phyloP scores from a whole-genome alignment of 2,329 filamentous ascomycete species.

The Gyromitra esculenta region DNA sequence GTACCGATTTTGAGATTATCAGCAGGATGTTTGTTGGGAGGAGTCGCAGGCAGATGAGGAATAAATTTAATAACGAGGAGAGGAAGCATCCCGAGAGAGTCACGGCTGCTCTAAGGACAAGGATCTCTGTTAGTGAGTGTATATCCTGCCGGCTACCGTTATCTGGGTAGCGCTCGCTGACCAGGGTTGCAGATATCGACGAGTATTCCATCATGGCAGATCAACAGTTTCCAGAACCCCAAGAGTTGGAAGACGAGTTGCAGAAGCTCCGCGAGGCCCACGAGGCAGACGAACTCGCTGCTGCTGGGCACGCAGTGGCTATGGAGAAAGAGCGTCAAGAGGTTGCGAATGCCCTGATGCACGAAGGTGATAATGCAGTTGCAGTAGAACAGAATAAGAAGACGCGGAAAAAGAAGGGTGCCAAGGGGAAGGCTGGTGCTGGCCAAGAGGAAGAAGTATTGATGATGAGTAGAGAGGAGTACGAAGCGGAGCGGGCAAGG shows the following conservation, averaged over 20 bases:
- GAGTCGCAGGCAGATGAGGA: conserved; percentile 77
- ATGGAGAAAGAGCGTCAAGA: conserved; percentile 58
- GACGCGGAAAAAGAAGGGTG: conserved; percentile 58
- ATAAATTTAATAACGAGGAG: conserved; percentile 85
- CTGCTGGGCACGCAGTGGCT: conserved; percentile 57
- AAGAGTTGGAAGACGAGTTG: conserved; percentile 59
- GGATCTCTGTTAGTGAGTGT: conserved; percentile 60
- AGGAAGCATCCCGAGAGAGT: conserved; percentile 71
- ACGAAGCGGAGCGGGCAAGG: conserved; percentile 48
- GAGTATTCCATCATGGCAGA: conserved; percentile 59
- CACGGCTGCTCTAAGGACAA: conserved; percentile 68
- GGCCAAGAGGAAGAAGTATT: conserved; percentile 51
- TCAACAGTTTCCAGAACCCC: conserved; percentile 57
- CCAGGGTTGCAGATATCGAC: conserved; percentile 56
- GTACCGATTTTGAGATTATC: conserved; percentile 85
- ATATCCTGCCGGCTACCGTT: not conserved
- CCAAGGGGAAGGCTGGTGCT: conserved; percentile 55
- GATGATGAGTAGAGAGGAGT: conserved; percentile 54
- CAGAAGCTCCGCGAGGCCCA: conserved; percentile 60
- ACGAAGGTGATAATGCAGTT: conserved; percentile 50
- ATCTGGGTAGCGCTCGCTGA: conserved; percentile 53
- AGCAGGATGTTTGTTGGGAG: conserved; percentile 77
- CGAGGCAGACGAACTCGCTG: conserved; percentile 55
- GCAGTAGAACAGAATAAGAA: conserved; percentile 56
- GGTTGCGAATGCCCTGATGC: conserved; percentile 56